phyloP scores from a whole-genome alignment of 1,284 basidiomycete species.

The Ceratobasidium sp. region DNA sequence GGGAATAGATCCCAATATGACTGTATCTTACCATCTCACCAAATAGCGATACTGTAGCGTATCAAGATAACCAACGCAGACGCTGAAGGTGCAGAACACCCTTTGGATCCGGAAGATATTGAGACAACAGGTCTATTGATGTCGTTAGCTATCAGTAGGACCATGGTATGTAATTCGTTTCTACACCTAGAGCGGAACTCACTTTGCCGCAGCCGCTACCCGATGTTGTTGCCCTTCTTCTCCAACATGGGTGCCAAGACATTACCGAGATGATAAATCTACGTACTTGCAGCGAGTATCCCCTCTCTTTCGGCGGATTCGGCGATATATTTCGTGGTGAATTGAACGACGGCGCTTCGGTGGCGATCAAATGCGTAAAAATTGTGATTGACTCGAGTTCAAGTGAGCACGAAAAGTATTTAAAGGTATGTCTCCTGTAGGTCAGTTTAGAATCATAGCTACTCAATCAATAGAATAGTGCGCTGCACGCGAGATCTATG shows the following conservation, averaged over 20 bases:
- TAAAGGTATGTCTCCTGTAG: not conserved
- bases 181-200: not conserved
- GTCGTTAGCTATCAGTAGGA: not conserved
- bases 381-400: not conserved
- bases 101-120: too few relatives aligned
- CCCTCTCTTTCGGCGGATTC: not conserved
- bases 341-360: not conserved
- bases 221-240: not conserved
- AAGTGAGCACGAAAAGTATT: too few relatives aligned
- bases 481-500: constrained; percentile 29
- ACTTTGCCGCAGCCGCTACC: not conserved
- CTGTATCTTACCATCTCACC: too few relatives aligned
- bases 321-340: not conserved
- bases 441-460: too few relatives aligned
- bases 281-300: not conserved
- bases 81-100: too few relatives aligned
- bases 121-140: too few relatives aligned
- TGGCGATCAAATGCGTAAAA: constrained; percentile 16
- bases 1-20: too few relatives aligned
- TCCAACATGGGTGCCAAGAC: constrained; percentile 12
- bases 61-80: too few relatives aligned
- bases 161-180: not conserved
- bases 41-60: too few relatives aligned
- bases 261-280: constrained; percentile 4
- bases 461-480: too few relatives aligned